Evolutionary conservation across 768 basidiomycete species (phyloP), one percentile per base, ranked within the genome.

Genomic region (Tricholoma sp.): DNA sequence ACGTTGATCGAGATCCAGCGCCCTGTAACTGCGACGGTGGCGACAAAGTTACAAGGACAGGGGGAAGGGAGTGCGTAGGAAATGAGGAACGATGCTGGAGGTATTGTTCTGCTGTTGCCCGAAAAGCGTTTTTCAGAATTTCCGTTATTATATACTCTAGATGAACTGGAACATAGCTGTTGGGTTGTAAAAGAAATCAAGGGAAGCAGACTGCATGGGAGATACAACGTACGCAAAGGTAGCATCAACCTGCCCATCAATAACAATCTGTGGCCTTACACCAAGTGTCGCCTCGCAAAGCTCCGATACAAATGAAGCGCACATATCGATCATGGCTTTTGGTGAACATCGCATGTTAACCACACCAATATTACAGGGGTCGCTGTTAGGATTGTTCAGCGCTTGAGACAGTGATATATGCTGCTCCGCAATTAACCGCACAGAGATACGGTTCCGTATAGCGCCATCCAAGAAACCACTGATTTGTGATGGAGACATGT

Each of bases 81-180:
- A 72, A 63, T 32, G 73, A 75, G 44, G 74, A 61, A 12, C 44
- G 18, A 17, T 68, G 69, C 51, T 77, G 80, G 56, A 73, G 69
- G 55, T 92, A 83, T 55, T 83, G 81, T 65, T 95, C 93, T 24
- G 92, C 85, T 1, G 90, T 93, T 7, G 93, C 93, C 32, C 93
- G 86, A 72, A 92, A 95, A 0, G 92, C 82, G 66, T 95, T 95
- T 71, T 95, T 95, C 39, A 95, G 78, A 39, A 95, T 82, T 68
- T 95, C 93, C 2, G 93, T 95, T 53, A 94, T 73, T 62, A 94
- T 90, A 67, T 94, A 95, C 68, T 95, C 93, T 34, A 95, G 78
- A 67, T 95, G 94, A 1, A 92, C 88, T 3, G 94, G 91, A 37
- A 94, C 84, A 64, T 92, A 93, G 24, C 91, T 61, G 28, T 37